Conservation (phyloP, 202 grass and related monocot genomes). For the Panicum virgatum region DNA sequence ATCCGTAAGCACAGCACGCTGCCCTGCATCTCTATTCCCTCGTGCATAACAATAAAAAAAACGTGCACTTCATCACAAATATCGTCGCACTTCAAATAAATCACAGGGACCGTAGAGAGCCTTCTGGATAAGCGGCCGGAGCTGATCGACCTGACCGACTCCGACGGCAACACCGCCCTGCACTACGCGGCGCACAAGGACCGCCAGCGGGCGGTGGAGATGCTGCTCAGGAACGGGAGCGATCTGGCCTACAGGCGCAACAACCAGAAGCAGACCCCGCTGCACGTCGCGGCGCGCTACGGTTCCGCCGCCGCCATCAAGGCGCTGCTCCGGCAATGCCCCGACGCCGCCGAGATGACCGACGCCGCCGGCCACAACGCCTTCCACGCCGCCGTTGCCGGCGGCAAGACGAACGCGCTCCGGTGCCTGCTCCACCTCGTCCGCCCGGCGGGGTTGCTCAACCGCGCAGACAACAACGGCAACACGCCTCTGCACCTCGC, state of each 20-base stretch:
- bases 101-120: neutral
- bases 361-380: constrained; percentile 31
- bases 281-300: constrained; percentile 48
- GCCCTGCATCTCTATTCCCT: too few species aligned
- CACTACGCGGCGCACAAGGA: constrained; percentile 55
- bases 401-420: constrained; percentile 29
- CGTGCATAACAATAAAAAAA: too few species aligned
- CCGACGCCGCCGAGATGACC: constrained; percentile 50
- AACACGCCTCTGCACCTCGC: constrained; percentile 32
- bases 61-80: neutral
- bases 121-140: neutral
- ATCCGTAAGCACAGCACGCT: neutral
- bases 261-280: neutral
- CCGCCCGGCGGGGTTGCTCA: constrained; percentile 45
- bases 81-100: too few species aligned
- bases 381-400: constrained; percentile 33
- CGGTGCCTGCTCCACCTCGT: constrained; percentile 39
- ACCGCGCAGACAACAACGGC: constrained; percentile 33
- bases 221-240: constrained; percentile 6
- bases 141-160: neutral
- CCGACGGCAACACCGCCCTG: constrained; percentile 37
- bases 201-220: constrained; percentile 26
- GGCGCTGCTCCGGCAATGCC: constrained; percentile 43
- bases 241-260: constrained; percentile 47
- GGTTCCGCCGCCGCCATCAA: constrained; percentile 42